These are phyloP conservation scores for Cyclotella kingstonii DNA, from an alignment of 108 stramenopile genomes.

Conservation along the genomic window DNA sequence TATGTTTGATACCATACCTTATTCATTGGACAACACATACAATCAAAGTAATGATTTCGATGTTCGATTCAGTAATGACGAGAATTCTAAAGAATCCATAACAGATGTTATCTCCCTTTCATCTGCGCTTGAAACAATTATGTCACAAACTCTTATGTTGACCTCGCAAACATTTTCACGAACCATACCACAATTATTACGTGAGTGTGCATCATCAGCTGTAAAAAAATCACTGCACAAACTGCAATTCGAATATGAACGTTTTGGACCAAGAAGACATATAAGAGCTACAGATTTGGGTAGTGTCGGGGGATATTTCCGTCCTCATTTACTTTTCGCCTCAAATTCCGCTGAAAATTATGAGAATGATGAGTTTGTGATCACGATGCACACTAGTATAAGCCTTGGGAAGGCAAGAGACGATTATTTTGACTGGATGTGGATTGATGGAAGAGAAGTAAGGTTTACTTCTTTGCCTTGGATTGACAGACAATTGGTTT, in stretches of 20 bases:
- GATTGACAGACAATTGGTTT: conserved; percentile 81
- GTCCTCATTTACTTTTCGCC: conserved; percentile 4
- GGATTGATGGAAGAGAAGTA: conserved; percentile 44
- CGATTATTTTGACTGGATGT: conserved; percentile 32
- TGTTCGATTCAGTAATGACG: not conserved
- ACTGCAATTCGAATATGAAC: conserved; percentile 19
- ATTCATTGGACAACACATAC: not conserved
- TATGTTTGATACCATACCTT: conserved; percentile 22
- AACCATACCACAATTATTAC: conserved; percentile 22
- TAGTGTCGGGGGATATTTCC: conserved; percentile 27
- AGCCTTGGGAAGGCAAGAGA: conserved; percentile 19
- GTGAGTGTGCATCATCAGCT: conserved; percentile 27
- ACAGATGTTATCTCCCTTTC: conserved; percentile 3
- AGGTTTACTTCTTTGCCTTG: conserved; percentile 71
- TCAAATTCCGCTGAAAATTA: not conserved
- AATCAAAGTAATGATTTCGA: not conserved
- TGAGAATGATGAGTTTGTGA: conserved; percentile 9
- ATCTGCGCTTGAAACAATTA: conserved; percentile 8
- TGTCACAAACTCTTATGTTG: conserved; percentile 11
- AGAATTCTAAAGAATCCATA: conserved; percentile 3
- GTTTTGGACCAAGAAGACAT: conserved; percentile 20
- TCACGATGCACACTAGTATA: conserved; percentile 1
- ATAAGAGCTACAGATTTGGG: conserved; percentile 28
- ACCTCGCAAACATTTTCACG: conserved; percentile 24
- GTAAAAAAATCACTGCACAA: conserved; percentile 21